phyloP scores from a whole-genome alignment of 176 grass and related monocot genomes.

The Pharus latifolius region DNA sequence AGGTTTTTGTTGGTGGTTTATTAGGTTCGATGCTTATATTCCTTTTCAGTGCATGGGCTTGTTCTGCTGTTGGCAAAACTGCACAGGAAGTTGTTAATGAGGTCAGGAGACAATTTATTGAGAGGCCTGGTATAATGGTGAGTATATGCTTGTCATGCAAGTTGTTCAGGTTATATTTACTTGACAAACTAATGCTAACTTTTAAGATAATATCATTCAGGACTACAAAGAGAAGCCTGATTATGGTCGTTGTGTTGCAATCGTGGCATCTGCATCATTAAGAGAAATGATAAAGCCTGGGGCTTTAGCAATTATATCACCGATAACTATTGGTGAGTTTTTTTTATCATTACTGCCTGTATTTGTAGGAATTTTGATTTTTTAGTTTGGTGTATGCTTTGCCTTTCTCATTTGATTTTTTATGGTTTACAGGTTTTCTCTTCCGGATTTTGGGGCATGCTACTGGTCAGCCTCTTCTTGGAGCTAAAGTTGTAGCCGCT shows the following conservation, averaged over 20 bases:
- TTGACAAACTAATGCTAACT: neutral
- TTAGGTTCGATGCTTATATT: conserved; percentile 99
- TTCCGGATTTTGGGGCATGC: conserved; percentile 78
- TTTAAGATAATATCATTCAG: conserved; percentile 33
- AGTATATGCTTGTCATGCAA: conserved; percentile 13
- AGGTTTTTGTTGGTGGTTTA: conserved; percentile 94
- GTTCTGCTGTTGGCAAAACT: conserved; percentile 95
- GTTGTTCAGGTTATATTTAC: neutral
- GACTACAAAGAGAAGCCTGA: conserved; percentile 96
- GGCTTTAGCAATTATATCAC: conserved; percentile 91
- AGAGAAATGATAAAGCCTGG: conserved; percentile 96
- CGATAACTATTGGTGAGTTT: conserved; percentile 70
- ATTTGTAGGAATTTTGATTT: neutral
- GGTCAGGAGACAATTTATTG: conserved; percentile 96
- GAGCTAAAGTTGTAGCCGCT: conserved; percentile 93
- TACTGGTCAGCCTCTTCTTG: conserved; percentile 71
- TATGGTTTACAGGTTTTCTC: conserved; percentile 49
- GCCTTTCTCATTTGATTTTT: conserved; percentile 1
- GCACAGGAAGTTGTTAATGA: conserved; percentile 99
- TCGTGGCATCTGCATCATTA: conserved; percentile 95
- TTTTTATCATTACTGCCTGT: neutral
- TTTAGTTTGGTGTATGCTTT: neutral
- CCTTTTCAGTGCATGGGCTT: conserved; percentile 98
- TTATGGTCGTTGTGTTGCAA: conserved; percentile 96
- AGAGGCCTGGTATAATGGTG: conserved; percentile 99